These are phyloP conservation scores for Cladosporium phlei DNA, from an alignment of 2,329 filamentous ascomycete species.

Conservation along the genomic window DNA sequence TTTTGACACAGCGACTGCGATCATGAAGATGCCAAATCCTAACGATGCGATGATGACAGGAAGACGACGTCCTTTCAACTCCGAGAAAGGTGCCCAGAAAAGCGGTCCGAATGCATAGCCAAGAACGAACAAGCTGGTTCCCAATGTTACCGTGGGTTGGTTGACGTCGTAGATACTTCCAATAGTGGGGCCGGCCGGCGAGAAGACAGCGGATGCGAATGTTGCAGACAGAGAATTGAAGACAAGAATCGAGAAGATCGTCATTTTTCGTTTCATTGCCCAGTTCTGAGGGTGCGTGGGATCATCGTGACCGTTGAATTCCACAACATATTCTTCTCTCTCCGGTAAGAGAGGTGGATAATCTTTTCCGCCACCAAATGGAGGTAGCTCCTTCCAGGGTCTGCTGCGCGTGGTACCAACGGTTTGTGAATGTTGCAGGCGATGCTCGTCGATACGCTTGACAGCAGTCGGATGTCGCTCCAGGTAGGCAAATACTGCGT, in stretches of 20 bases:
- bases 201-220: slow-evolving; percentile 46
- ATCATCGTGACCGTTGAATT: slow-evolving; percentile 77
- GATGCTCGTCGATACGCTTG: slow-evolving; percentile 65
- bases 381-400: slow-evolving; percentile 54
- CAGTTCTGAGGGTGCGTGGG: slow-evolving; percentile 80
- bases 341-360: slow-evolving; percentile 67
- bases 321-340: slow-evolving; percentile 73
- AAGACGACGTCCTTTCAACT: slow-evolving; percentile 34
- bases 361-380: slow-evolving; percentile 68
- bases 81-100: slow-evolving; percentile 48
- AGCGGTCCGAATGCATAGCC: slow-evolving; percentile 35
- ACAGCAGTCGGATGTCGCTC: slow-evolving; percentile 66
- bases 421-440: slow-evolving; percentile 66
- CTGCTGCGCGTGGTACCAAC: slow-evolving; percentile 50
- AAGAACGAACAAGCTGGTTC: slow-evolving; percentile 37
- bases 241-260: slow-evolving; percentile 63
- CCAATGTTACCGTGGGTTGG: slow-evolving; percentile 34
- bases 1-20: slow-evolving; percentile 39
- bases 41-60: slow-evolving; percentile 32
- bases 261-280: slow-evolving; percentile 68
- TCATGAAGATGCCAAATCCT: slow-evolving; percentile 43
- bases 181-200: slow-evolving; percentile 40
- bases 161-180: slow-evolving; percentile 41
- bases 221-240: slow-evolving; percentile 69
- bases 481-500: slow-evolving; percentile 40